Evolutionary conservation across 2,329 filamentous ascomycete species (phyloP), one percentile per base, ranked within the genome.

Genomic region (Cercospora nicotianae): DNA sequence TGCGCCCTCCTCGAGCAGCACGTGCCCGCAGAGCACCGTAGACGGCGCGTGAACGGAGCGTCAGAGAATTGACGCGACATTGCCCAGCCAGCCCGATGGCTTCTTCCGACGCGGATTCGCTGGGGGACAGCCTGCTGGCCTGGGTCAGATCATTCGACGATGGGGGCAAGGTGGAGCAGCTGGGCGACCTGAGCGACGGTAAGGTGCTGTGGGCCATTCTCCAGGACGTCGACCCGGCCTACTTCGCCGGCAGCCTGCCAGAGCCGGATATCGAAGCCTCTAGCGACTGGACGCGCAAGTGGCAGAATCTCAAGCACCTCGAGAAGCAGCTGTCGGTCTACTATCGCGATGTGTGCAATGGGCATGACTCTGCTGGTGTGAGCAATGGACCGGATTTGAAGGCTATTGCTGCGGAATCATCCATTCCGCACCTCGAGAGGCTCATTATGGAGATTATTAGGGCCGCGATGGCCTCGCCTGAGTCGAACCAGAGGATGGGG

Each of bases 261-360:
- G 82, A 84, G 67, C 76, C 77, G 60, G 77, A 81, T 67, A 78
- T 80, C 60, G 79, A 78, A 58, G 75, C 79, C n/a, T 76, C 77
- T 31, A 80, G 81, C 70, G 82, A 83, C 69, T 85, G 83, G 83
- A 84, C 84, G 60, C 80, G 81, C 58, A 78, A 81, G 79, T 84
- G 83, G 83, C 83, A 85, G 78, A 85, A 85, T 70, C 77, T 85
- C 67, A 85, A 85, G 74, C 80, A 83, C 69, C 79, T 85, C 70
- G 82, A 84, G 72, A 81, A 82, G 48, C 77, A 81, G 71, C 79
- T 84, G 64, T 81, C 81, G 28, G 80, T 81, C 28, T 85, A 84
- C 75, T 82, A 84, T 64, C 79, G 82, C 18, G 83, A 84, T 67
- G 80, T 78, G 8, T 79, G 78, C 72, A 75, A 78, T 79, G 67